Percentiles rank a stretch among this genome's conserved stretches.
Evolutionary conservation across 1,284 basidiomycete genomes (phyloP).

Genomic region (Lignosus rhinocerotis): DNA sequence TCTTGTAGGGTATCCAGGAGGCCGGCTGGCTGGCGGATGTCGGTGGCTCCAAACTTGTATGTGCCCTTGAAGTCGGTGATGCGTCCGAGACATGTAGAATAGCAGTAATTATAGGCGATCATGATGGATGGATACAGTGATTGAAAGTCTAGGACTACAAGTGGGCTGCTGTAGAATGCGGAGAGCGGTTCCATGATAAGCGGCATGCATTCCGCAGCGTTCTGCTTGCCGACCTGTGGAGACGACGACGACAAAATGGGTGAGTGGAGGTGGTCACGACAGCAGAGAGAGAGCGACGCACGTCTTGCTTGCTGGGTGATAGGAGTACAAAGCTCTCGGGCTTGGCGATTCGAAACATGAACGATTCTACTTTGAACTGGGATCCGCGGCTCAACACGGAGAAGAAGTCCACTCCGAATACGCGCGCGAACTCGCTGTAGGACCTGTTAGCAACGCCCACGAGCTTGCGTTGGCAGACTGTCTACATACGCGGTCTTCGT

Average conservation of each 20-base stretch:
- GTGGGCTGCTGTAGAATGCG: constrained; percentile 90
- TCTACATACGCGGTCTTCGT: constrained; percentile 85
- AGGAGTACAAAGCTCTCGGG: constrained; percentile 90
- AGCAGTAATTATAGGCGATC: constrained; percentile 99
- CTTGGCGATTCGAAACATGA: constrained; percentile 98
- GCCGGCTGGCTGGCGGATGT: constrained; percentile 73
- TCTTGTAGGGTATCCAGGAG: constrained; percentile 70
- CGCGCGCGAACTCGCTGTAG: constrained; percentile 88
- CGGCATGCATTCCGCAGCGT: constrained; percentile 93
- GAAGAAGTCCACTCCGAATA: constrained; percentile 97
- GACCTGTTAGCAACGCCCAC: not conserved
- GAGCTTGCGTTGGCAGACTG: no score
- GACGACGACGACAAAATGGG: not conserved
- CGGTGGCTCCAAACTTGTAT: constrained; percentile 86
- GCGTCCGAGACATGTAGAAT: constrained; percentile 94
- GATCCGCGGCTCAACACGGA: constrained; percentile 94
- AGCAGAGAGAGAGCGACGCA: constrained; percentile 38
- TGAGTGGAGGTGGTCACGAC: constrained; percentile 2
- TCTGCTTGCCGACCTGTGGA: constrained; percentile 88
- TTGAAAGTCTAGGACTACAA: constrained; percentile 94
- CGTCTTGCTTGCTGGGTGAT: constrained; percentile 84
- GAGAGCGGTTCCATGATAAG: constrained; percentile 94
- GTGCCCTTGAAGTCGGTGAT: constrained; percentile 82
- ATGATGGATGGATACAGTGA: constrained; percentile 95
- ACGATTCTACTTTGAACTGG: constrained; percentile 98